Base-by-base conservation (phyloP, 192 early-diverging fungal genomes). In the Coemansia sp. region DNA sequence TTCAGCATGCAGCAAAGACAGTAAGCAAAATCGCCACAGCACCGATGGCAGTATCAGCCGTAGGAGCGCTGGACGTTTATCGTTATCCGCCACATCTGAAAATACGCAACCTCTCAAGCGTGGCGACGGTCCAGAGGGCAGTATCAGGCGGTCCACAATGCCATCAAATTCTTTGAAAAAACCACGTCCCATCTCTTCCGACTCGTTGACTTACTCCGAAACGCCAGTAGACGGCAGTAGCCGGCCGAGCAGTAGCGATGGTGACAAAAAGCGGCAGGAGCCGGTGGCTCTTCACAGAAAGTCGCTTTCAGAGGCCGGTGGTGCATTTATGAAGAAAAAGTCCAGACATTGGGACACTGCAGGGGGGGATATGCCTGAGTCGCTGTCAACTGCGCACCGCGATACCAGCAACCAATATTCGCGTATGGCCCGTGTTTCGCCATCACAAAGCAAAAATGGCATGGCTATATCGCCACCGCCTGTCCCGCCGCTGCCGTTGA, bases 401-500 rank as follows among this genome's bases (percentile, higher is more conserved):
- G 16, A 35, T 61, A 8, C 23, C 66, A 4, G 31, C 61, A n/a
- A 46, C 48, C 7, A 46, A 46, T 6, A 16, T 10, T 7, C 34
- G 34, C 34, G 34, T 35, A 35, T 35, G 34, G 4, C 34, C 10
- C 34, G 10, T 7, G 34, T 10, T 35, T 10, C 10, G 34, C 10
- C 10, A 10, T 7, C 10, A 10, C 34, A 35, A 20, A 46, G 43
- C n/a, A 46, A n/a, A 6, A 46, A 53, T 10, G 23, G 20, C 51
- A 25, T 28, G 9, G 12, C 6, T 26, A 53, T 31, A n/a, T n/a
- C n/a, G 30, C 28, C 55, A 12, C 72, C 76, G 48, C 76, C 71
- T 12, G 76, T 79, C 30, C 76, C 76, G 13, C 71, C 70, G 35
- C 76, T 79, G 37, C 76, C 76, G 7, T 25, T 57, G 55, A 57